Evolutionary conservation across 345 rosid species (phyloP).

Genomic region (Populus davidiana): DNA sequence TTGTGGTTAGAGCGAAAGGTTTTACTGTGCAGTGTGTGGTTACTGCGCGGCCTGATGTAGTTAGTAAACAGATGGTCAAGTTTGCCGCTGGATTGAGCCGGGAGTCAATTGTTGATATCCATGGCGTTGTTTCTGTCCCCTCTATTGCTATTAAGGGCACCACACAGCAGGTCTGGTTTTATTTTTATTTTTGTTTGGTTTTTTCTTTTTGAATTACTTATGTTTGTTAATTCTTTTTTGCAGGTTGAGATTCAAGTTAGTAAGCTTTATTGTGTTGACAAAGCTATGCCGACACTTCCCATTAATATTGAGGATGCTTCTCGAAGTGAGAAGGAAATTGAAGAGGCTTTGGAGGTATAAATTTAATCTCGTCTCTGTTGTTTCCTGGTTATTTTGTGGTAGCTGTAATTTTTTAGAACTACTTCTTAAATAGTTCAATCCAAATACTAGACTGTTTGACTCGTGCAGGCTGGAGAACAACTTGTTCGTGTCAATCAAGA

Average conservation of each 20-base stretch:
- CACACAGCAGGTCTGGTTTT: conserved; percentile 16
- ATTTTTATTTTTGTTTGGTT: neutral
- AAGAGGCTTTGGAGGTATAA: conserved; percentile 54
- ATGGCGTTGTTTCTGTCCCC: conserved; percentile 17
- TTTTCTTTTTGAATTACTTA: neutral
- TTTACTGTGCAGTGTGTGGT: conserved; percentile 78
- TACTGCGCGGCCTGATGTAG: conserved; percentile 37
- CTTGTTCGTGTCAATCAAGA: conserved; percentile 79
- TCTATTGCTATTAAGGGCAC: conserved; percentile 38
- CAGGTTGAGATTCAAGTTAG: conserved; percentile 71
- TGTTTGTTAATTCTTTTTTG: neutral
- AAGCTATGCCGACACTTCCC: conserved; percentile 55
- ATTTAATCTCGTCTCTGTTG: neutral
- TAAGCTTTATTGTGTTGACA: conserved; percentile 57
- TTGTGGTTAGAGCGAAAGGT: conserved; percentile 61
- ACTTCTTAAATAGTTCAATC: neutral
- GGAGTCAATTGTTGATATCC: conserved; percentile 60
- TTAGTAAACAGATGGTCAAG: conserved; percentile 64
- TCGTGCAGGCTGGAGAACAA: conserved; percentile 49
- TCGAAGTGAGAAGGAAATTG: conserved; percentile 73
- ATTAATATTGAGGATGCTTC: conserved; percentile 80
- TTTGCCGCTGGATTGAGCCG: conserved; percentile 49
- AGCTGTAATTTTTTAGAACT: neutral
- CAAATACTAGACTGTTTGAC: conserved; percentile 3
- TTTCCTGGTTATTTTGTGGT: neutral